Evolutionary conservation across 192 early-diverging fungal species (phyloP).

Genomic region (Rhizophagus sp.): DNA sequence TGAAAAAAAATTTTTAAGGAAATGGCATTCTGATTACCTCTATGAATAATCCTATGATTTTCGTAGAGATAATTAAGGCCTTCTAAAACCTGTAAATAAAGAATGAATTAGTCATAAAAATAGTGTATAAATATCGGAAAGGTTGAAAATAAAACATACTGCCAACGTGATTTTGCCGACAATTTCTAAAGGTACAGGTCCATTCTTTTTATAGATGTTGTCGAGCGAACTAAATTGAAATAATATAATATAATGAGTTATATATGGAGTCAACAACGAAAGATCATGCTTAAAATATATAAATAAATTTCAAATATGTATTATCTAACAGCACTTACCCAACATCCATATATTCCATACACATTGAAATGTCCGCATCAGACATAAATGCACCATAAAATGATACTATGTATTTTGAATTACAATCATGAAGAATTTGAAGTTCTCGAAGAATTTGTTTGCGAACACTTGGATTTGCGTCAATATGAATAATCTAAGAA

Average conservation of each 20-base stretch:
- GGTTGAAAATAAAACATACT: constrained; percentile 42
- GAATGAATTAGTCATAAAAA: neutral
- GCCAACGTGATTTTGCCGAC: constrained; percentile 82
- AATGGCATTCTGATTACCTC: constrained; percentile 57
- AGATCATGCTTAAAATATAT: too few species aligned
- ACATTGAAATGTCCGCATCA: constrained; percentile 84
- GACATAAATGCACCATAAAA: constrained; percentile 95
- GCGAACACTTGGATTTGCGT: constrained; percentile 69
- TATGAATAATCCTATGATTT: constrained; percentile 89
- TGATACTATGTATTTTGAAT: constrained; percentile 91
- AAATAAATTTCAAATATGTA: neutral
- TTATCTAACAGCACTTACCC: constrained; percentile 49
- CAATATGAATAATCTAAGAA: constrained; percentile 47
- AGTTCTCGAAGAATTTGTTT: constrained; percentile 95
- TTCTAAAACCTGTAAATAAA: constrained; percentile 56
- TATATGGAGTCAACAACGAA: neutral
- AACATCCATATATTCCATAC: constrained; percentile 98
- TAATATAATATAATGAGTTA: neutral
- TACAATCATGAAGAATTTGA: constrained; percentile 94
- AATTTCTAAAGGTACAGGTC: constrained; percentile 86
- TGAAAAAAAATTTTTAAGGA: neutral
- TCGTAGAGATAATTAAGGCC: constrained; percentile 86
- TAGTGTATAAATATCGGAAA: constrained; percentile 4
- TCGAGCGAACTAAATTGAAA: constrained; percentile 71
- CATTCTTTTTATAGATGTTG: constrained; percentile 87